A percentile compares a stretch with the other conserved stretches of the same genome.
Conservation (phyloP, 1,284 basidiomycete genomes). For the Melampsora americana region DNA sequence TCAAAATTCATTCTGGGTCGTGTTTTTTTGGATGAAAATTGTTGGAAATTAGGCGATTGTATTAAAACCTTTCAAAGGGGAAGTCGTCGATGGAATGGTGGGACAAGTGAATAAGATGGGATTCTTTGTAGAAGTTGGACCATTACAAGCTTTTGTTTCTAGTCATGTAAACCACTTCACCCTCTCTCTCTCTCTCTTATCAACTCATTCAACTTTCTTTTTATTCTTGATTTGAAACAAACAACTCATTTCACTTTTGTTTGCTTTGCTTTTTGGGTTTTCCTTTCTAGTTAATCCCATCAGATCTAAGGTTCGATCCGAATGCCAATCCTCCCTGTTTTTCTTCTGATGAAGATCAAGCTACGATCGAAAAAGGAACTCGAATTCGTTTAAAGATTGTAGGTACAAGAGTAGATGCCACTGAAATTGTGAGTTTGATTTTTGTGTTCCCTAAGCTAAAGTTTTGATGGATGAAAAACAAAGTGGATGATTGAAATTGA, state of each 20-base stretch:
- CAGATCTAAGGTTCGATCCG: slow-evolving; percentile 86
- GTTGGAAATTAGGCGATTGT: slow-evolving; percentile 75
- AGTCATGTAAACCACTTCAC: slow-evolving; percentile 85
- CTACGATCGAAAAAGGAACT: slow-evolving; percentile 90
- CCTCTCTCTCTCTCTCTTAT: slow-evolving; percentile 9
- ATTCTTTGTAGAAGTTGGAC: slow-evolving; percentile 94
- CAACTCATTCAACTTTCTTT: too few relatives aligned
- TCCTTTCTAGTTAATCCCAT: slow-evolving; percentile 73
- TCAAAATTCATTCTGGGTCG: too few relatives aligned
- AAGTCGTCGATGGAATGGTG: slow-evolving; percentile 95
- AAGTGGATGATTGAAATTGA: too few relatives aligned
- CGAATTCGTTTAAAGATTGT: slow-evolving; percentile 92
- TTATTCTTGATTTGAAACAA: too few relatives aligned
- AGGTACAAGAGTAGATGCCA: slow-evolving; percentile 92
- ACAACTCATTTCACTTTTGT: too few relatives aligned
- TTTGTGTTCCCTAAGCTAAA: not conserved
- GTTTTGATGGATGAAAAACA: too few relatives aligned
- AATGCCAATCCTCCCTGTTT: slow-evolving; percentile 88
- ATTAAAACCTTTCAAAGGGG: slow-evolving; percentile 97
- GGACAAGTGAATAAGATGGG: slow-evolving; percentile 99
- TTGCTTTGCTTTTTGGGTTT: slow-evolving; percentile 47
- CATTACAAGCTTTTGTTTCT: slow-evolving; percentile 84
- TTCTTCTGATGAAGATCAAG: slow-evolving; percentile 68
- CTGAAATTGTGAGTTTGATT: slow-evolving; percentile 76
- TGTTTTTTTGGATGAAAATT: not conserved